Conservation (phyloP, 495 filamentous ascomycete species). For the Monascus purpureus region DNA sequence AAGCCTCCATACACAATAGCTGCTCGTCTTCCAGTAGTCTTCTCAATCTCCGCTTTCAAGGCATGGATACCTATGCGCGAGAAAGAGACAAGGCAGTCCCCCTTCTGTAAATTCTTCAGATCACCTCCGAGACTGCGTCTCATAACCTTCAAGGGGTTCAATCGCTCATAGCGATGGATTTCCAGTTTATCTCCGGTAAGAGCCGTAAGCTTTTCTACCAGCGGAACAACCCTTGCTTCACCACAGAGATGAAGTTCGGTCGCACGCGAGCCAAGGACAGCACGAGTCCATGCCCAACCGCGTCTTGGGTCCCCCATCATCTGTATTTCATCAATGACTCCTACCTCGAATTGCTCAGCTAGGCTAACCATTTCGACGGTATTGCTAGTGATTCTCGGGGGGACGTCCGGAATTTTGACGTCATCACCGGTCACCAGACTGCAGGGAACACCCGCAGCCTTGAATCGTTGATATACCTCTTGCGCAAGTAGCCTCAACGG, state of each 20-base stretch:
- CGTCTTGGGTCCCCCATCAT: slow-evolving; percentile 75
- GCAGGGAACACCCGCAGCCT: slow-evolving; percentile 56
- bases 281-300: slow-evolving; percentile 96
- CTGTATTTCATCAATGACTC: slow-evolving; percentile 96
- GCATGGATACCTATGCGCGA: slow-evolving; percentile 69
- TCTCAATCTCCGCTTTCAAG: slow-evolving; percentile 66
- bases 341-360: slow-evolving; percentile 60
- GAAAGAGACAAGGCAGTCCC: slow-evolving; percentile 82
- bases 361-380: slow-evolving; percentile 94
- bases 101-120: slow-evolving; percentile 58
- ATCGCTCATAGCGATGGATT: slow-evolving; percentile 66
- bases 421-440: slow-evolving; percentile 89
- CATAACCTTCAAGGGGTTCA: slow-evolving; percentile 63
- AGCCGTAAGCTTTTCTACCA: slow-evolving; percentile 69
- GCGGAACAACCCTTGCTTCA: slow-evolving; percentile 64
- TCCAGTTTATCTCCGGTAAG: slow-evolving; percentile 70
- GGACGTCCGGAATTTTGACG: slow-evolving; percentile 39
- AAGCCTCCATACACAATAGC: slow-evolving; percentile 88
- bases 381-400: slow-evolving; percentile 54
- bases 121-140: slow-evolving; percentile 44
- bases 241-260: slow-evolving; percentile 90
- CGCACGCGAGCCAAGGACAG: slow-evolving; percentile 71
- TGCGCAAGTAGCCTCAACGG: slow-evolving; percentile 84
- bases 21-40: slow-evolving; percentile 56
- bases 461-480: slow-evolving; percentile 77